These are phyloP conservation scores for Fusarium udum DNA, from an alignment of 2,329 filamentous ascomycete species.

Conservation along the genomic window DNA sequence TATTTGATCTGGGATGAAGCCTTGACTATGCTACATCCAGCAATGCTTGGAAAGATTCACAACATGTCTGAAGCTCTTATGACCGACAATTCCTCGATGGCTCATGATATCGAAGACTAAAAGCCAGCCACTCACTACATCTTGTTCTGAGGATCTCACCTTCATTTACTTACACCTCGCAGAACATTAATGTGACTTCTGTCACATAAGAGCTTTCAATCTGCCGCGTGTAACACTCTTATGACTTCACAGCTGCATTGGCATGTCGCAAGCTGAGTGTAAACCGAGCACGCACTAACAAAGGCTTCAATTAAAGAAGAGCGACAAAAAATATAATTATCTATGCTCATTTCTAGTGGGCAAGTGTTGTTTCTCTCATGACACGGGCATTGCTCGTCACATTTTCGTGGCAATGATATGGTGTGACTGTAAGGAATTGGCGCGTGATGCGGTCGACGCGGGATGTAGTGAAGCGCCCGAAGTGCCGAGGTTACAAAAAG, in stretches of 20 bases:
- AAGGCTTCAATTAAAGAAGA: no score
- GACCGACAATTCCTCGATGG: not conserved
- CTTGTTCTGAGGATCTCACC: fast-evolving
- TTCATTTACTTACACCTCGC: not conserved
- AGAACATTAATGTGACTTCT: not conserved
- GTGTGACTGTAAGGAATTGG: not conserved
- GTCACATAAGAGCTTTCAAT: not conserved
- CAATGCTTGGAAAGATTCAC: not conserved
- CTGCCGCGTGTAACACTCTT: not conserved
- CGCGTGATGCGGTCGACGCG: not conserved
- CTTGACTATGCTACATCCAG: no score
- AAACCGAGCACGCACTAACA: no score
- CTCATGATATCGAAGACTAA: not conserved
- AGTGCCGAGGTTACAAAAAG: not conserved
- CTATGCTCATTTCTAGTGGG: not conserved
- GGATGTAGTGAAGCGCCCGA: not conserved
- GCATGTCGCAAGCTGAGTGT: no score
- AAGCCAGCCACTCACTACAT: not conserved
- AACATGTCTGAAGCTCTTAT: no score
- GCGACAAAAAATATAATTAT: fast-evolving
- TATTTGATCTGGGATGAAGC: fast-evolving
- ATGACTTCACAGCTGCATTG: no score
- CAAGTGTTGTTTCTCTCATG: not conserved
- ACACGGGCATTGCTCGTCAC: not conserved
- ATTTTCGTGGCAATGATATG: no score